Evolutionary conservation across 331 rosid species (phyloP).

Genomic region (Spiraea crenata): DNA sequence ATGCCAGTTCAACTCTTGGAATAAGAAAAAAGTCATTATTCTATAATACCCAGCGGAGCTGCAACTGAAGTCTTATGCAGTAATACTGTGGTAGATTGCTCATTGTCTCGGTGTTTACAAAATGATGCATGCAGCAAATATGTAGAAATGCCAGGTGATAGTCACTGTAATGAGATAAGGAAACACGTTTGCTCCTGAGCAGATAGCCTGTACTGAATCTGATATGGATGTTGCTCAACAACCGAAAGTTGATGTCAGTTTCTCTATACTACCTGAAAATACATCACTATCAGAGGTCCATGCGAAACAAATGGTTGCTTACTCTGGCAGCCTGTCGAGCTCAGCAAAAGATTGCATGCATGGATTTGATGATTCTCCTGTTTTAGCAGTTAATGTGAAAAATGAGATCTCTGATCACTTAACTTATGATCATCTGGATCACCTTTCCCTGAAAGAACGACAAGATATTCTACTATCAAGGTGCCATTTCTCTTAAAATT

Average conservation of each 20-base stretch:
- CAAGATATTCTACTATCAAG: slow-evolving; percentile 60
- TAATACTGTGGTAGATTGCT: slow-evolving; percentile 7
- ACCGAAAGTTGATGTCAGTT: slow-evolving; percentile 23
- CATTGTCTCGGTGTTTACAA: slow-evolving; percentile 20
- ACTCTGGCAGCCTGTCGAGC: slow-evolving; percentile 25
- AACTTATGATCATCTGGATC: slow-evolving; percentile 55
- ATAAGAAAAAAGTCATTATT: slow-evolving; percentile 8
- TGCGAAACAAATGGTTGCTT: slow-evolving; percentile 39
- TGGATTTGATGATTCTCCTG: slow-evolving; percentile 30
- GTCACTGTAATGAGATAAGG: slow-evolving; percentile 22
- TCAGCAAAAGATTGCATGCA: slow-evolving; percentile 34
- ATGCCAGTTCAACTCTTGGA: slow-evolving; percentile 15
- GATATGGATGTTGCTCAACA: slow-evolving; percentile 16
- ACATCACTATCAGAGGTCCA: slow-evolving; percentile 33
- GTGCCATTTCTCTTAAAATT: slow-evolving; percentile 38
- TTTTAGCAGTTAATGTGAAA: slow-evolving; percentile 28
- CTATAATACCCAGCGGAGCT: slow-evolving; percentile 6
- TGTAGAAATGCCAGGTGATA: slow-evolving; percentile 24
- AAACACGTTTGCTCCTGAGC: slow-evolving; percentile 33
- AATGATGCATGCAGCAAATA: slow-evolving; percentile 25
- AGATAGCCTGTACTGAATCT: slow-evolving; percentile 24
- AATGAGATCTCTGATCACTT: slow-evolving; percentile 40
- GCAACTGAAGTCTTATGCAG: slow-evolving; percentile 7
- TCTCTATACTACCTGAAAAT: slow-evolving; percentile 20
- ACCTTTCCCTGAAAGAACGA: slow-evolving; percentile 62